A percentile compares a stretch with the other conserved stretches of the same genome.
Evolutionary conservation across 2,329 filamentous ascomycete species (phyloP).

Genomic region (Verticillium nonalfalfae): DNA sequence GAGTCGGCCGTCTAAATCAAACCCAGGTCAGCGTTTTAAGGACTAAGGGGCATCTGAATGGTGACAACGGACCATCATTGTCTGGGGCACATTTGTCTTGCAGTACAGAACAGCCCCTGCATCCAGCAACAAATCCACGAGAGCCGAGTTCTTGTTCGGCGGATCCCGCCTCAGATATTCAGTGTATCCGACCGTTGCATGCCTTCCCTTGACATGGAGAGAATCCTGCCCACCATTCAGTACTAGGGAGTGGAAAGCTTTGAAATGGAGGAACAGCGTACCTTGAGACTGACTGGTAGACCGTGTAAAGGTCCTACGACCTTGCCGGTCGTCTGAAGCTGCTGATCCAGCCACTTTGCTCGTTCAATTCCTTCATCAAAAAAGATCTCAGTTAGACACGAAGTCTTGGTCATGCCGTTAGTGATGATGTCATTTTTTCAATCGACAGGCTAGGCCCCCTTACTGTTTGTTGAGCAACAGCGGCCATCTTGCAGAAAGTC

Average conservation of each 20-base stretch:
- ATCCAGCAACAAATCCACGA: slow-evolving; percentile 51
- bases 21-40: no score
- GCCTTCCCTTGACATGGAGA: slow-evolving; percentile 46
- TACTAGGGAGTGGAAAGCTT: slow-evolving; percentile 2
- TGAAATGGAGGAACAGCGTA: not conserved
- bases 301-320: slow-evolving; percentile 56
- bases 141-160: slow-evolving; percentile 42
- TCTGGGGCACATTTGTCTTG: slow-evolving; percentile 64
- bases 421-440: not conserved
- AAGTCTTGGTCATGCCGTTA: slow-evolving; percentile 14
- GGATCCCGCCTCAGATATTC: slow-evolving; percentile 44
- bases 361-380: slow-evolving; percentile 38
- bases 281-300: slow-evolving; percentile 37
- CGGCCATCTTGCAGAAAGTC: slow-evolving; percentile 19
- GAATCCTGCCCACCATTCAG: slow-evolving; percentile 48
- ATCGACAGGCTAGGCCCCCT: not conserved
- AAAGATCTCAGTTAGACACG: slow-evolving; percentile 40
- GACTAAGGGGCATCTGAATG: not conserved
- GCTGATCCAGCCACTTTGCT: slow-evolving; percentile 37
- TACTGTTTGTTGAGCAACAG: slow-evolving; percentile 19
- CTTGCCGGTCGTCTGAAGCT: slow-evolving; percentile 28
- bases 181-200: slow-evolving; percentile 50
- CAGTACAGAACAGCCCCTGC: slow-evolving; percentile 62
- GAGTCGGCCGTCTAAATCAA: slow-evolving; percentile 50
- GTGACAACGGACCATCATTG: slow-evolving; percentile 28